Evolutionary conservation across 2,329 filamentous ascomycete species (phyloP), one percentile per base, ranked within the genome.

Genomic region (Aspergillus quadrilineatus): DNA sequence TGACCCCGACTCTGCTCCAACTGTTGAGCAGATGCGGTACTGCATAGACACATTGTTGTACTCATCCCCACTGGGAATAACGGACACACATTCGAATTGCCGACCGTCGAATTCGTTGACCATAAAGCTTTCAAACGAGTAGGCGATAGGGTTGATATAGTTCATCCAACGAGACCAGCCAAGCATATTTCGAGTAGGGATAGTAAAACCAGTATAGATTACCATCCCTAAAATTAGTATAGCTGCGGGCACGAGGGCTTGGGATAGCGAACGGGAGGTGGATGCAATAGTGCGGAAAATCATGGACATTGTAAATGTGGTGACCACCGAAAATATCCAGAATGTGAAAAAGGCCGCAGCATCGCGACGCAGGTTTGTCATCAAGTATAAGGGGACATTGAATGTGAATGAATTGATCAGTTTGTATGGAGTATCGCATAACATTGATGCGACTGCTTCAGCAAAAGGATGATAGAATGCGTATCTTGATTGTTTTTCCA

Each of bases 321-420:
- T 86, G 57, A 82, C 70, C 74, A 94, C 90, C 2, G 85, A 88
- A 67, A 93, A 83, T 50, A 96, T 78, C 57, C 91, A 74, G 81
- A 90, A 96, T 76, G 91, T 89, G 80, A 96, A 96, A 79, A 94
- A 96, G 0, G 86, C 76, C 1, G 87, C 88, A 0, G 89, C 78
- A 60, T 88, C 85, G 51, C 90, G 82, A 53, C 89, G 84, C 30
- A 97, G 78, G 61, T 92, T 89, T 0, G 89, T 88, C 84, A 96
- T 87, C 74, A 96, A 96, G 76, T 96, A 96, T 2, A 96, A 74
- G 1, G 85, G 81, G 29, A 92, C 50, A 69, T 96, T 95, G 80
- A 95, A 96, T 3, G 84, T 75, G 60, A 95, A 81, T 1, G 83
- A 76, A 65, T 91, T 92, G n/a, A 73, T 44, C 6, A 95, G 73